A percentile compares a stretch with the other conserved stretches of the same genome.
phyloP scores from a whole-genome alignment of 83 land plant genomes.

The Picea abies region DNA sequence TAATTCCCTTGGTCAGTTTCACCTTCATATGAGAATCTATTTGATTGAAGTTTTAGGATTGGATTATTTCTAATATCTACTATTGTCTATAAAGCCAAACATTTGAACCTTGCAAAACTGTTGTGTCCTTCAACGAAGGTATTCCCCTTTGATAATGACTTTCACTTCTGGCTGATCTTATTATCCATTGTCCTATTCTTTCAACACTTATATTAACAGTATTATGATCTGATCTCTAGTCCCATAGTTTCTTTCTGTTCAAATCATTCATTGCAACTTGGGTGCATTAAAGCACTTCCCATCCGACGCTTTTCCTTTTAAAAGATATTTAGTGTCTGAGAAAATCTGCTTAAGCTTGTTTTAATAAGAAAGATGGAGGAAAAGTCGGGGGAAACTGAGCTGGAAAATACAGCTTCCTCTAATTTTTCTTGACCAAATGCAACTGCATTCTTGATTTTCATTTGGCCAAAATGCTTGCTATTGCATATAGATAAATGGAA shows the following conservation, averaged over 20 bases:
- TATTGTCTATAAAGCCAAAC: not conserved
- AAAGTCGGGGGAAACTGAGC: not conserved
- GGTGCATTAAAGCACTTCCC: not conserved
- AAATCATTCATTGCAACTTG: not conserved
- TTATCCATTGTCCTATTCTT: not conserved
- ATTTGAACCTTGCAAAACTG: not conserved
- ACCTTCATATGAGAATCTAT: not conserved
- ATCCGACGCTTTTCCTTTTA: not conserved
- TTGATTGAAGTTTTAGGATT: not conserved
- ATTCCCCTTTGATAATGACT: not conserved
- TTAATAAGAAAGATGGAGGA: not conserved
- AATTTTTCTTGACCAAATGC: not conserved
- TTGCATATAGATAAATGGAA: not conserved
- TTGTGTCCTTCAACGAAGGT: not conserved
- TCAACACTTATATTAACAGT: not conserved
- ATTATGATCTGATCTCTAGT: no score
- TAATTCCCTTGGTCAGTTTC: not conserved
- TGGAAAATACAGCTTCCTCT: not conserved
- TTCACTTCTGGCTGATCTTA: not conserved
- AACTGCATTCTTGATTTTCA: not conserved
- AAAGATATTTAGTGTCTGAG: not conserved
- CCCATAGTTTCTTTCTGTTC: not conserved
- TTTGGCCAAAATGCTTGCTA: not conserved
- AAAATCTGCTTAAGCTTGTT: not conserved
- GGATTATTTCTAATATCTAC: no score